Evolutionary conservation across 2,329 filamentous ascomycete genomes (phyloP), one percentile per base, ranked within the genome.

Genomic region (Cadophora sp.): DNA sequence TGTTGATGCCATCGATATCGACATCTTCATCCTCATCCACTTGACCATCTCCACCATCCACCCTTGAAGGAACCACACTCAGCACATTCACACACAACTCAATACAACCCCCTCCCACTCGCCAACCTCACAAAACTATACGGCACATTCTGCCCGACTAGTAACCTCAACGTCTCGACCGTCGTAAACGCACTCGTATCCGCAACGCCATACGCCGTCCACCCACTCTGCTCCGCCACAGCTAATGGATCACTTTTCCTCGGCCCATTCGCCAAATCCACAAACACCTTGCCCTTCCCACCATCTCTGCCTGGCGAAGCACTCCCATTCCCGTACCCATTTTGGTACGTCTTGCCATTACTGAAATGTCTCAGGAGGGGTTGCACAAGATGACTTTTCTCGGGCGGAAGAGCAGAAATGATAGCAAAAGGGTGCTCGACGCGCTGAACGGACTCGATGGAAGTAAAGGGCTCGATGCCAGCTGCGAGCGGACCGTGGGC

Each of bases 51-150:
- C n/a, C 40, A 46, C n/a, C 40, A n/a, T 19, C 2, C 40, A 8
- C 40, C 40, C 12, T n/a, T n/a, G n/a, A n/a, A n/a, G n/a, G n/a
- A n/a, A n/a, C n/a, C n/a, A n/a, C n/a, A n/a, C n/a, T n/a, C n/a
- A n/a, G n/a, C n/a, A n/a, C n/a, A n/a, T n/a, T n/a, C n/a, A n/a
- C n/a, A n/a, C n/a, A n/a, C n/a, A 66, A n/a, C n/a, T 76, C 68
- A 79, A 64, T 77, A 86, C 71, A 87, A 74, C 24, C 84, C 84
- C 73, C 86, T 80, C 27, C 87, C 87, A 71, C 85, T 86, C 48
- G 92, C 92, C 77, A 96, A 82, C 60, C 92, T 85, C 51, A 96
- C 93, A 81, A 97, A 97, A 80, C 92, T 94, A 79, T 93, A 95
- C 6, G 91, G 92, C 66, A 96, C 92, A 77, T 96, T 96, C 81